These are phyloP conservation scores for Paulownia fortunei DNA, from an alignment of 257 asterid genomes.

Conservation along the genomic window DNA sequence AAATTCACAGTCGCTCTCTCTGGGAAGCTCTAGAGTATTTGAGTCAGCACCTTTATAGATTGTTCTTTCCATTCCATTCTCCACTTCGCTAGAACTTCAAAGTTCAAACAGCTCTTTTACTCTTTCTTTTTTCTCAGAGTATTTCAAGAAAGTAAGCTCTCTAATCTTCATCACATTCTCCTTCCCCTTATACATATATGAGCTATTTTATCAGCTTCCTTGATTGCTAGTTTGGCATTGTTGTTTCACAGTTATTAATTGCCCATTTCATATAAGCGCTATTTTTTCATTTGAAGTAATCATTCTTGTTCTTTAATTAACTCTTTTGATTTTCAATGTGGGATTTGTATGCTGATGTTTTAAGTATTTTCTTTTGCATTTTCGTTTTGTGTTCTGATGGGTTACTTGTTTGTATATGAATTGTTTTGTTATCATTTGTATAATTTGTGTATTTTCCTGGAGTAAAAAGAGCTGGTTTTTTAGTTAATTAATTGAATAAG, in stretches of 20 bases:
- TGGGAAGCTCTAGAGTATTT: constrained; percentile 51
- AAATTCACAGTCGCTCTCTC: constrained; percentile 16
- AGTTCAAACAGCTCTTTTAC: background rate
- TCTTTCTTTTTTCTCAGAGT: background rate
- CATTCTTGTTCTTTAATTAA: background rate
- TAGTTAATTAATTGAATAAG: background rate
- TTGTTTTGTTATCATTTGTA: background rate
- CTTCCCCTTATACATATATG: background rate
- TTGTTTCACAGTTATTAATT: background rate
- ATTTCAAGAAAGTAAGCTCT: constrained; percentile 31
- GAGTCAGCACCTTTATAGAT: constrained; percentile 31
- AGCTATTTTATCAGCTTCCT: background rate
- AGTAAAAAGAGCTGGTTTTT: background rate
- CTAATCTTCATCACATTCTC: background rate
- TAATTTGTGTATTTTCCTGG: background rate
- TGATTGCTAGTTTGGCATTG: background rate
- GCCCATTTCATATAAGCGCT: background rate
- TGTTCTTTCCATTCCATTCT: background rate
- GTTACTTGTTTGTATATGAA: background rate
- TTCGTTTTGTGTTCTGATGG: background rate
- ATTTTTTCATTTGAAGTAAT: background rate
- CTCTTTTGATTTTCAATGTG: background rate
- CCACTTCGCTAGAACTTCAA: constrained; percentile 6
- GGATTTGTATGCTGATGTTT: background rate
- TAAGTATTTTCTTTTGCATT: background rate